These are phyloP conservation scores for Colletotrichum plurivorum DNA, from an alignment of 2,329 filamentous ascomycete species.

Conservation along the genomic window DNA sequence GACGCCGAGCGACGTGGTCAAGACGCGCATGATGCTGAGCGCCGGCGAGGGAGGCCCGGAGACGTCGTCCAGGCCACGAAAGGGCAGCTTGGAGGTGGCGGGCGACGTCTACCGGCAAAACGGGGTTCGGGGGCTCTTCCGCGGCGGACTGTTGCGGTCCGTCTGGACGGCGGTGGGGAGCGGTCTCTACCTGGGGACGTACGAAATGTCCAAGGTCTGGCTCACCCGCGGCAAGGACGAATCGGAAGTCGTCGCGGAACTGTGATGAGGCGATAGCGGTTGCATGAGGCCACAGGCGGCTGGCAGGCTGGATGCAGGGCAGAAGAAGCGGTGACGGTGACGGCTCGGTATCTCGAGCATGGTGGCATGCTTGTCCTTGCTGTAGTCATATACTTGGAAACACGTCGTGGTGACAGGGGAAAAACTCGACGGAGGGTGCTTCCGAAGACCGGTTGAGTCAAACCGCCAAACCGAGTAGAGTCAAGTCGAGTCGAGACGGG, in stretches of 20 bases:
- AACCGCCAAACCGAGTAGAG: background rate
- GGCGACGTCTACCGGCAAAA: conserved; percentile 75
- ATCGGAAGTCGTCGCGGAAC: conserved; percentile 53
- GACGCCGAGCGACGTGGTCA: conserved; percentile 90
- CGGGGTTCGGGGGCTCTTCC: conserved; percentile 82
- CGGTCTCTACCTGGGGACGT: conserved; percentile 87
- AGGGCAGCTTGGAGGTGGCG: conserved; percentile 71
- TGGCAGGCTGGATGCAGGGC: conserved; percentile 12
- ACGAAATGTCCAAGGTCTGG: conserved; percentile 83
- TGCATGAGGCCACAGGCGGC: background rate
- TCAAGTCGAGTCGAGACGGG: background rate
- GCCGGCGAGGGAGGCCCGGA: conserved; percentile 57
- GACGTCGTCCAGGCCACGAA: conserved; percentile 40
- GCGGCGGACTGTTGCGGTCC: conserved; percentile 80
- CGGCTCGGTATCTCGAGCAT: background rate
- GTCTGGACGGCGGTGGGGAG: conserved; percentile 88
- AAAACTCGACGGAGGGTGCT: conserved; percentile 5
- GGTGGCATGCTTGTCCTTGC: background rate
- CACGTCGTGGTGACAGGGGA: background rate
- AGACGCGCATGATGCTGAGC: conserved; percentile 89
- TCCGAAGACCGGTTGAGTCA: conserved; percentile 4
- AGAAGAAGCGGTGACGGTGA: conserved; percentile 25
- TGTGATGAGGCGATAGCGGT: conserved; percentile 40
- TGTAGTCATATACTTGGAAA: background rate
- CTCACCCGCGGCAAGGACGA: conserved; percentile 61